These are phyloP conservation scores for Primulina huaijiensis DNA, from an alignment of 257 asterid genomes.

Conservation along the genomic window DNA sequence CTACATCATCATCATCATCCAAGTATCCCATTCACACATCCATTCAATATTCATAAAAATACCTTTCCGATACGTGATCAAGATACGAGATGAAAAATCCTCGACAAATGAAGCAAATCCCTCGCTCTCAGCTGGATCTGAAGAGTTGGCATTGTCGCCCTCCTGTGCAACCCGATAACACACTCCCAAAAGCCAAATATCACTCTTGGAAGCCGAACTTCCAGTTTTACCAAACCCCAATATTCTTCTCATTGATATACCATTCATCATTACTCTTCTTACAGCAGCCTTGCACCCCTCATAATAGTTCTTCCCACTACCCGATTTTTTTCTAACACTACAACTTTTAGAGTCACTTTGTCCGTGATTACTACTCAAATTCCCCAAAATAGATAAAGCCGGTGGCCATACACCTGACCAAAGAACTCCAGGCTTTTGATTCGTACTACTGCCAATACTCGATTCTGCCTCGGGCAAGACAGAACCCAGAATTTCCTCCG, in stretches of 20 bases:
- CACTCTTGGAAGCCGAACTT: constrained; percentile 53
- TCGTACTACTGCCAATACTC: constrained; percentile 28
- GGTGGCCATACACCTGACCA: constrained; percentile 46
- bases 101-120: constrained; percentile 83
- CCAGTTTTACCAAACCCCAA: constrained; percentile 56
- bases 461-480: constrained; percentile 61
- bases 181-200: constrained; percentile 89
- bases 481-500: constrained; percentile 36
- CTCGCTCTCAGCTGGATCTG: constrained; percentile 78
- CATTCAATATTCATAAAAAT: constrained; percentile 3
- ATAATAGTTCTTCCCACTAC: constrained; percentile 43
- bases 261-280: constrained; percentile 66
- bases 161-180: constrained; percentile 69
- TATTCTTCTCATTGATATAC: constrained; percentile 84
- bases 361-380: constrained; percentile 18
- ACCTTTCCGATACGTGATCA: constrained; percentile 94
- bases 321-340: constrained; percentile 32
- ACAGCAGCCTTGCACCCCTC: constrained; percentile 67
- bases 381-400: constrained; percentile 30
- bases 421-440: constrained; percentile 32
- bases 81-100: constrained; percentile 85
- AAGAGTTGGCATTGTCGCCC: constrained; percentile 50
- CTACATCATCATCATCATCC: constrained; percentile 13
- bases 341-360: constrained; percentile 31
- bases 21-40: background rate